Conservation (phyloP, 2,329 filamentous ascomycete species). For the Aureobasidium uvarum region DNA sequence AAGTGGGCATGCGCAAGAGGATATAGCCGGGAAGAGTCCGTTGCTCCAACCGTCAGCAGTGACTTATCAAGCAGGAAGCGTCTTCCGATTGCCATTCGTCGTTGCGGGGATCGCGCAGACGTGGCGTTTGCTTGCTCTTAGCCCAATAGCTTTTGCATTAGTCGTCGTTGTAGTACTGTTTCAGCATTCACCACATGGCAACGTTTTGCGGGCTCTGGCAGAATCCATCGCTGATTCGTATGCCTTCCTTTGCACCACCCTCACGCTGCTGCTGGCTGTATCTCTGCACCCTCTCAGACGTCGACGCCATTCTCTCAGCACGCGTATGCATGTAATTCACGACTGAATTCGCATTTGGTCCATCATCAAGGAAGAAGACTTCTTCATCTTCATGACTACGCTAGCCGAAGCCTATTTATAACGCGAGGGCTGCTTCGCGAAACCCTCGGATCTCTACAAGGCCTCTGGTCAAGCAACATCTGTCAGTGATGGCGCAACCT, state of each 20-base stretch:
- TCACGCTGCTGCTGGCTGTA: neutral
- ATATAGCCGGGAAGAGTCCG: slow-evolving; percentile 24
- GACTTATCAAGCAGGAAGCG: slow-evolving; percentile 17
- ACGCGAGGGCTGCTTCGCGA: slow-evolving; percentile 8
- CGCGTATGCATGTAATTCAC: neutral
- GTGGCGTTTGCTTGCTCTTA: slow-evolving; percentile 27
- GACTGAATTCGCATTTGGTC: neutral
- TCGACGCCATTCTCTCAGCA: neutral
- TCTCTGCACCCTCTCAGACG: neutral
- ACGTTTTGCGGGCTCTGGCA: slow-evolving; percentile 6
- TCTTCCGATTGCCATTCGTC: slow-evolving; percentile 5
- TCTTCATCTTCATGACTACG: neutral
- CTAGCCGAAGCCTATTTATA: slow-evolving; percentile 22
- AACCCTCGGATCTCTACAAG: slow-evolving; percentile 13
- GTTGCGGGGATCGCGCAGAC: slow-evolving; percentile 17
- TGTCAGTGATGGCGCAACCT: slow-evolving; percentile 20
- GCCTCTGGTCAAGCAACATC: slow-evolving; percentile 10
- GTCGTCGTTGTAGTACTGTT: slow-evolving; percentile 26
- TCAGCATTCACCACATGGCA: slow-evolving; percentile 24
- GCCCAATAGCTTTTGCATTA: slow-evolving; percentile 25
- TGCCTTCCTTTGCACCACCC: neutral
- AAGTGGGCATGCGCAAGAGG: slow-evolving; percentile 18
- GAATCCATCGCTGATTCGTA: neutral
- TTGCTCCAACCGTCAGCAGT: slow-evolving; percentile 20
- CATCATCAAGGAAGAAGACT: neutral